Percentiles rank a stretch among this genome's conserved stretches.
These are phyloP conservation scores for Xanthoparmelia taractica DNA, from an alignment of 495 filamentous ascomycete genomes.

Conservation along the genomic window DNA sequence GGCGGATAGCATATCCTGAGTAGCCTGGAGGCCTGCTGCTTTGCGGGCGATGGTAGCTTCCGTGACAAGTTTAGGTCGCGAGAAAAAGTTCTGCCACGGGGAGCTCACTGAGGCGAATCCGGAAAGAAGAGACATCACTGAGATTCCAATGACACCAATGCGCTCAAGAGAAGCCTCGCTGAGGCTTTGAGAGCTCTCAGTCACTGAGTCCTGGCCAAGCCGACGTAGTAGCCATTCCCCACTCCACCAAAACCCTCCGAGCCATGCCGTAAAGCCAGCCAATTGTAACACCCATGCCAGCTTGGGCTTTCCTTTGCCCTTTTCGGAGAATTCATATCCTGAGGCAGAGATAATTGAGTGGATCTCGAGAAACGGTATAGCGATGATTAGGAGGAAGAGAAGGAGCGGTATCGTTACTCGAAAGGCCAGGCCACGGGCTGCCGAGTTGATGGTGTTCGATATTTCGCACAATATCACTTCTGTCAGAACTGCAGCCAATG, in stretches of 20 bases:
- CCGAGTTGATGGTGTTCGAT: conserved; percentile 56
- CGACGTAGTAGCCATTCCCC: conserved; percentile 56
- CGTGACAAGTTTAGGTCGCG: conserved; percentile 50
- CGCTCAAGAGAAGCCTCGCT: conserved; percentile 68
- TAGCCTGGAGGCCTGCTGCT: conserved; percentile 63
- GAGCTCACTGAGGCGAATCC: conserved; percentile 76
- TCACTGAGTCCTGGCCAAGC: conserved; percentile 20
- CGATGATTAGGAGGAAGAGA: conserved; percentile 56
- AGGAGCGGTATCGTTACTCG: conserved; percentile 57
- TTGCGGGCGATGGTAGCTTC: conserved; percentile 65
- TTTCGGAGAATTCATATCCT: conserved; percentile 49
- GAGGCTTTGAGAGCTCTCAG: conserved; percentile 40
- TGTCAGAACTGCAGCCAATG: conserved; percentile 61
- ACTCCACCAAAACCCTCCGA: conserved; percentile 65
- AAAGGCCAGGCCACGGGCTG: conserved; percentile 53
- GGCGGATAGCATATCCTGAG: conserved; percentile 61
- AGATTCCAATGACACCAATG: conserved; percentile 73
- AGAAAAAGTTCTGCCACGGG: conserved; percentile 71
- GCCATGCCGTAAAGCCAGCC: conserved; percentile 52
- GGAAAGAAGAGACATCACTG: conserved; percentile 71
- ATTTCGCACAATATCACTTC: conserved; percentile 75
- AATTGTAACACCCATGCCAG: conserved; percentile 53
- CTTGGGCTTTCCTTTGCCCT: conserved; percentile 38
- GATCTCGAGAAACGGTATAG: conserved; percentile 65
- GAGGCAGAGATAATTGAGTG: conserved; percentile 54